Base-by-base conservation (phyloP, 306 rosid genomes). In the Fragaria vesca region DNA sequence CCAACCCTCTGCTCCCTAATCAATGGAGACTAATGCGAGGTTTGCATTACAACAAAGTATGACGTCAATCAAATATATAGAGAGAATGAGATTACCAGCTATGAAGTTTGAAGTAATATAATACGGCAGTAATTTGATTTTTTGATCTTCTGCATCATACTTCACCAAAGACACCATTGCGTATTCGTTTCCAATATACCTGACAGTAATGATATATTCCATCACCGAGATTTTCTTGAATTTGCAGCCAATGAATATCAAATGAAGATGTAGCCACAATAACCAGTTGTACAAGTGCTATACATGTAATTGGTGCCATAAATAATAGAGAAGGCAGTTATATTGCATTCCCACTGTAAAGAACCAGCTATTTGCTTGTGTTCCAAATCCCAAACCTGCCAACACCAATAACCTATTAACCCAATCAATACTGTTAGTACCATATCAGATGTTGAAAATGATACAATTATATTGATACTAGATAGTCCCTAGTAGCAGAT, bases 381-480 rank as follows among this genome's bases (percentile, higher is more conserved):
- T 84, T 90, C 96, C 89, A 94, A 82, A 84, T 94, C 96, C 98
- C 97, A 94, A 83, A 94, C 96, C 97, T 94, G 89, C 73, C 88
- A 83, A 79, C 71, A 85, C 85, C 81, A 84, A 76, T 73, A 89
- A 85, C 82, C 77, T 52, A 76, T 83, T 83, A 82, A 80, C 79
- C 73, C 61, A 11, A 81, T 80, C 17, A 66, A 78, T 74, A 74
- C 68, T 51, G 72, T 52, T 76, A 70, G 80, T 45, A 42, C 43
- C 52, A 70, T 40, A 50, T 50, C 48, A 57, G 63, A 67, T 42
- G 51, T 13, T 51, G 57, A 80, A 75, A 21, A 66, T 28, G 76
- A 78, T 51, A 84, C 71, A 68, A 51, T 13, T 58, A 6, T 3
- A 10, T 42, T 4, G 15, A 18, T 52, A 66, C 2, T 66, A 8